Percentiles rank a stretch among this genome's conserved stretches.
phyloP scores from a whole-genome alignment of 2,329 filamentous ascomycete species.

The Fusarium transvaalense region DNA sequence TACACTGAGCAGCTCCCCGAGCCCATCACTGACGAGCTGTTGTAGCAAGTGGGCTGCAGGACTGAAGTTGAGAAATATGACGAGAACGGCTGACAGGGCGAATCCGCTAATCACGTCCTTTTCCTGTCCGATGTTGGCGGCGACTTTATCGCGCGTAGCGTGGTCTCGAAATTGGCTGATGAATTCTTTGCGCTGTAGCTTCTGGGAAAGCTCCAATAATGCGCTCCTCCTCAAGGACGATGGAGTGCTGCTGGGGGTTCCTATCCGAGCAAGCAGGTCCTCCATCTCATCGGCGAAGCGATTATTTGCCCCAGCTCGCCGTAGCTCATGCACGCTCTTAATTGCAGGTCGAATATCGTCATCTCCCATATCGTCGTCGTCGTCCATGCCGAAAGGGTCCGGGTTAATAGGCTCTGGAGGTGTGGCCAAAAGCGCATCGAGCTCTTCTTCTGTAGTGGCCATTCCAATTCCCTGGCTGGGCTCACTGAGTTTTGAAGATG shows the following conservation, averaged over 20 bases:
- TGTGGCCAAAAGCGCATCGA: slow-evolving; percentile 44
- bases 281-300: slow-evolving; percentile 75
- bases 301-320: slow-evolving; percentile 74
- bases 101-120: slow-evolving; percentile 73
- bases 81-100: slow-evolving; percentile 71
- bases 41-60: slow-evolving; percentile 70
- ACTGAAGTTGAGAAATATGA: slow-evolving; percentile 72
- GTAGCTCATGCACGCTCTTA: slow-evolving; percentile 73
- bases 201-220: slow-evolving; percentile 70
- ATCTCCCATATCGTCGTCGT: slow-evolving; percentile 53
- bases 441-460: slow-evolving; percentile 41
- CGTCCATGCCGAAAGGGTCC: slow-evolving; percentile 45
- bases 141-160: slow-evolving; percentile 76
- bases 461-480: slow-evolving; percentile 35
- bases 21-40: slow-evolving; percentile 67
- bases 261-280: slow-evolving; percentile 72
- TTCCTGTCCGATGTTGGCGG: slow-evolving; percentile 70
- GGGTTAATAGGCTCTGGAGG: slow-evolving; percentile 42
- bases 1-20: slow-evolving; percentile 66
- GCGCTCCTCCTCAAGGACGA: slow-evolving; percentile 68
- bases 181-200: slow-evolving; percentile 72
- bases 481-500: slow-evolving; percentile 47
- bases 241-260: slow-evolving; percentile 60
- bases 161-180: slow-evolving; percentile 79
- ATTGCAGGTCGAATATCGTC: slow-evolving; percentile 64